phyloP scores from a whole-genome alignment of 2,329 filamentous ascomycete species.

The Zymoseptoria brevis region DNA sequence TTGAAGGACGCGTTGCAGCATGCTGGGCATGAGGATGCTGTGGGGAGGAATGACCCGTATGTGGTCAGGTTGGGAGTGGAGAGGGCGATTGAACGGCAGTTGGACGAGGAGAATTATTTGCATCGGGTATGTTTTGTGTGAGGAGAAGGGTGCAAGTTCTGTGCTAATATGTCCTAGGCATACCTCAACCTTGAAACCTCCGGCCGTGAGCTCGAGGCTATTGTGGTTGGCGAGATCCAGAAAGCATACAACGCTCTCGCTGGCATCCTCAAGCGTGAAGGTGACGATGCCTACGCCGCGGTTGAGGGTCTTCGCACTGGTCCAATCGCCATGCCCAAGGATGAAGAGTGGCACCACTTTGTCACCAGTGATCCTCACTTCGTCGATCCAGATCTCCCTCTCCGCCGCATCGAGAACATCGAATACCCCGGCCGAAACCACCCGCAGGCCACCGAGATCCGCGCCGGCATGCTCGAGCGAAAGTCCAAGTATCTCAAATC shows the following conservation, averaged over 20 bases:
- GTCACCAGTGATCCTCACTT: conserved; percentile 76
- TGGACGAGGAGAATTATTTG: conserved; percentile 95
- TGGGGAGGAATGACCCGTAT: conserved; percentile 87
- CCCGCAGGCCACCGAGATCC: conserved; percentile 72
- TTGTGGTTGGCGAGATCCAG: conserved; percentile 94
- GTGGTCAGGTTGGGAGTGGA: conserved; percentile 80
- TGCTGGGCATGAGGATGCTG: conserved; percentile 66
- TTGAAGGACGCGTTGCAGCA: conserved; percentile 76
- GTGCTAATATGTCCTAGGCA: conserved; percentile 49
- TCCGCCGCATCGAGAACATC: conserved; percentile 73
- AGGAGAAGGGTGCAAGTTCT: background rate
- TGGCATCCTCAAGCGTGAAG: conserved; percentile 82
- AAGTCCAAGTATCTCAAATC: conserved; percentile 99
- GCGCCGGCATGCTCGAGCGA: conserved; percentile 84
- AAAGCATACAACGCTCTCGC: conserved; percentile 95
- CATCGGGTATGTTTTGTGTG: conserved; percentile 58
- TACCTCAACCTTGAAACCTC: conserved; percentile 92
- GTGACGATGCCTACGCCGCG: conserved; percentile 68
- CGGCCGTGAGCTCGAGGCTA: conserved; percentile 87
- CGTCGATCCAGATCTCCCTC: conserved; percentile 71
- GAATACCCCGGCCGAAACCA: conserved; percentile 87
- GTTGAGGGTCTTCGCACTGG: conserved; percentile 76
- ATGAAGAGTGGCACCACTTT: conserved; percentile 82
- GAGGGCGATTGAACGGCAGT: conserved; percentile 80
- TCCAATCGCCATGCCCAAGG: conserved; percentile 86